Evolutionary conservation across 1,139 yeast genomes (phyloP), one percentile per base, ranked within the genome.

Genomic region (Blastobotrys petasosporus): DNA sequence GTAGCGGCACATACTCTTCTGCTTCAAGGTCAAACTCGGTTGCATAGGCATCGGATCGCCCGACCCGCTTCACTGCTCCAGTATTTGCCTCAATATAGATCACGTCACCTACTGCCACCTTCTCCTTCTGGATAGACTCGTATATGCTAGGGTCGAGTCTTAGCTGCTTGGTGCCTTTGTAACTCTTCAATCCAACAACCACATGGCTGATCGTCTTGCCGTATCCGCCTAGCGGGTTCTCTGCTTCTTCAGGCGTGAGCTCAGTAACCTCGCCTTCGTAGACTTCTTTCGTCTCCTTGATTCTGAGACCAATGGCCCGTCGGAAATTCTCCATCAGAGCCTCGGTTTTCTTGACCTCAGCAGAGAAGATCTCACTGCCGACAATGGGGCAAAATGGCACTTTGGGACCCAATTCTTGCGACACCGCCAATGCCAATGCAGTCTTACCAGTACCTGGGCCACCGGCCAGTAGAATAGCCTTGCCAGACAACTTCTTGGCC

Each of bases 371-470:
- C 66, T 92, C 98, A 46, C 90, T 80, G 23, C 98, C 99, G 30
- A 94, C 98, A 60, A 92, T 83, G 4, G 98, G 98, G 63, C 97
- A 90, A 63, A 92, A 92, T 41, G 99, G 99, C 45, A 92, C 98
- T 62, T 92, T 92, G 38, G 98, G 97, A 1, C 99, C 99, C 57
- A 92, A 74, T 65, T 92, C 98, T 64, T 92, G 98, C 1, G 97
- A 86, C 48, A 94, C 82, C 1, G 97, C 98, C 49, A 94, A 71
- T 0, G 98, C 97, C 61, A 92, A 74, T 0, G 98, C 98, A 1
- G 98, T 92, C 67, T 92, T 92, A 61, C 98, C 98, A 3, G 97
- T 90, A 2, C 97, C 97, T 13, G 98, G 97, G 3, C 95, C 95
- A 51, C 98, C 98, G 0, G 98, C 97, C 46, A 92, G 73, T 52